Conservation (phyloP, 2,329 filamentous ascomycete genomes). For the Conoideocrella luteorostrata region DNA sequence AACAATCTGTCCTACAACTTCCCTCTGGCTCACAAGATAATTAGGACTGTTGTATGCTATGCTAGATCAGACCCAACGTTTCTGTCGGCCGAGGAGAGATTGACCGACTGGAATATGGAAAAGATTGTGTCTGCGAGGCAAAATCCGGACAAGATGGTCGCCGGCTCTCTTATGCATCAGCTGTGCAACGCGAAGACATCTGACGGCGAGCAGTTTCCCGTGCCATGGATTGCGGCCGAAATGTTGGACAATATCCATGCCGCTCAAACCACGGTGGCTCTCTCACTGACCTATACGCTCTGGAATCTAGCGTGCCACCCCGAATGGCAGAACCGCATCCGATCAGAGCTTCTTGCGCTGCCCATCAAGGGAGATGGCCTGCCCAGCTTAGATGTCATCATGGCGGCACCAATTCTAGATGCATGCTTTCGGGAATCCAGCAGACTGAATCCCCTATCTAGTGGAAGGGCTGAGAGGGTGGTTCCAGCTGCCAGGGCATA, state of each 20-base stretch:
- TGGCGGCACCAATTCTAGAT: slow-evolving; percentile 3
- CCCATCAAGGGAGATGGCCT: not conserved
- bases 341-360: slow-evolving; percentile 3
- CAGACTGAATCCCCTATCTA: slow-evolving; percentile 4
- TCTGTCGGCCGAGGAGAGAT: slow-evolving; percentile 6
- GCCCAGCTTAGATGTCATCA: slow-evolving; percentile 3
- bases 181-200: slow-evolving; percentile 6
- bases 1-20: slow-evolving; percentile 6
- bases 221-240: slow-evolving; percentile 5
- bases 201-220: not conserved
- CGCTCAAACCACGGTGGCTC: slow-evolving; percentile 6
- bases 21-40: not conserved
- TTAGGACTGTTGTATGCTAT: not conserved
- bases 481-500: slow-evolving; percentile 4
- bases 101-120: slow-evolving; percentile 7
- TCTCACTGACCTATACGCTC: slow-evolving; percentile 5
- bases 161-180: slow-evolving; percentile 4
- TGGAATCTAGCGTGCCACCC: slow-evolving; percentile 6
- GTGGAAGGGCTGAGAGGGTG: slow-evolving; percentile 7
- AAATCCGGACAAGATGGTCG: slow-evolving; percentile 2
- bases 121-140: not conserved
- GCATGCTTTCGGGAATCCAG: slow-evolving; percentile 6
- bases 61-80: slow-evolving; percentile 1
- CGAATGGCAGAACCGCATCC: slow-evolving; percentile 2
- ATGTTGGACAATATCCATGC: slow-evolving; percentile 9